These are phyloP conservation scores for Clavispora phyllophila DNA, from an alignment of 805 yeast species.

Conservation along the genomic window DNA sequence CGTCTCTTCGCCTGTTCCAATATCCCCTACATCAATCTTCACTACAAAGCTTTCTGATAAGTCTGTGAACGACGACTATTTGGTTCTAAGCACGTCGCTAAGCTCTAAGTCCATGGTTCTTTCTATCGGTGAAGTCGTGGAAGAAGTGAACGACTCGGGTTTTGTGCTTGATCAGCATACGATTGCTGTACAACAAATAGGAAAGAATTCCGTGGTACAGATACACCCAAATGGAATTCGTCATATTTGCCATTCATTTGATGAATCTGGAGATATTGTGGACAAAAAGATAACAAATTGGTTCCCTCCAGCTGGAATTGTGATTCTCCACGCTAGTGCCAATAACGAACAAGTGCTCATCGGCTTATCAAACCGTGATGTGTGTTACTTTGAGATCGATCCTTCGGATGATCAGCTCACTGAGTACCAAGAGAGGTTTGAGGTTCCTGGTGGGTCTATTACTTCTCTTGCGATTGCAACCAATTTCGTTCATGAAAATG, in stretches of 20 bases:
- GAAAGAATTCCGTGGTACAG: constrained; percentile 60
- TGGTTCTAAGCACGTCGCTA: constrained; percentile 55
- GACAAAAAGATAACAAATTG: constrained; percentile 46
- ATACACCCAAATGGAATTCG: constrained; percentile 66
- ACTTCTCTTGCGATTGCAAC: constrained; percentile 40
- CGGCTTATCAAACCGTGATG: constrained; percentile 65
- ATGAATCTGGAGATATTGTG: constrained; percentile 4
- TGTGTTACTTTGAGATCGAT: constrained; percentile 80
- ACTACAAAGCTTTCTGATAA: constrained; percentile 46
- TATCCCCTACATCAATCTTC: constrained; percentile 55
- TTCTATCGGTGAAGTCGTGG: constrained; percentile 74
- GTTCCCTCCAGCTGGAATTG: constrained; percentile 77
- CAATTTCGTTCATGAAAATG: constrained; percentile 46
- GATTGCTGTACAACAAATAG: constrained; percentile 64
- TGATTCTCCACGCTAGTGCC: constrained; percentile 53
- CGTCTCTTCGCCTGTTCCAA: constrained; percentile 75
- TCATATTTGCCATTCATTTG: constrained; percentile 33
- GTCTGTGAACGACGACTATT: constrained; percentile 53
- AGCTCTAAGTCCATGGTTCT: constrained; percentile 66
- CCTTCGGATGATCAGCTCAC: constrained; percentile 53
- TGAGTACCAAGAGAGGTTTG: constrained; percentile 63
- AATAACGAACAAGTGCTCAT: constrained; percentile 66
- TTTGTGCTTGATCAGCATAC: constrained; percentile 57
- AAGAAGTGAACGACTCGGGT: constrained; percentile 65
- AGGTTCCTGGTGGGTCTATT: constrained; percentile 46